A percentile compares a stretch with the other conserved stretches of the same genome.
phyloP scores from a whole-genome alignment of 768 basidiomycete genomes.

The Pleurotus giganteus region DNA sequence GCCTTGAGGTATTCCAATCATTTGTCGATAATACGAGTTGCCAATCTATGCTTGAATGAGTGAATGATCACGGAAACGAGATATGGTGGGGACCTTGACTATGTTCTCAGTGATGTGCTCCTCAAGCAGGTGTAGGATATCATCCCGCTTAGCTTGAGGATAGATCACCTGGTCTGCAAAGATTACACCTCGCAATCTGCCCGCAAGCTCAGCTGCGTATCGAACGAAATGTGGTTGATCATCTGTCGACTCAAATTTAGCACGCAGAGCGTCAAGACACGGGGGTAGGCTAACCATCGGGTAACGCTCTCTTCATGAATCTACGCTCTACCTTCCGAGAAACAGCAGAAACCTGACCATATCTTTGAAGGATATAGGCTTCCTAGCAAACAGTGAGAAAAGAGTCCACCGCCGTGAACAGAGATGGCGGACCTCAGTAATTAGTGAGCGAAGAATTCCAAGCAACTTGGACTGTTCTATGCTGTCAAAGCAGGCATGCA shows the following conservation, averaged over 20 bases:
- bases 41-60: slow-evolving; percentile 79
- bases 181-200: slow-evolving; percentile 66
- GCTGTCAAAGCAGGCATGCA: slow-evolving; percentile 94
- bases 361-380: slow-evolving; percentile 65
- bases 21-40: slow-evolving; percentile 76
- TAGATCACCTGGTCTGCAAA: slow-evolving; percentile 82
- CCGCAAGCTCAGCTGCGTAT: slow-evolving; percentile 67
- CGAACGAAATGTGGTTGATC: slow-evolving; percentile 74
- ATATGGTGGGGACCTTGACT: slow-evolving; percentile 60
- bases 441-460: slow-evolving; percentile 65
- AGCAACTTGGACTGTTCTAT: slow-evolving; percentile 88
- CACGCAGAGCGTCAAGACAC: background rate
- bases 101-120: slow-evolving; percentile 93
- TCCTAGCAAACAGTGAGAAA: slow-evolving; percentile 43
- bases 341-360: slow-evolving; percentile 60
- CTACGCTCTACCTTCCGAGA: slow-evolving; percentile 55
- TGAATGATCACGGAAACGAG: background rate
- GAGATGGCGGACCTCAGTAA: slow-evolving; percentile 57
- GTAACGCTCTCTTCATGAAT: slow-evolving; percentile 60
- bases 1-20: slow-evolving; percentile 96
- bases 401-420: background rate
- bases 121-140: slow-evolving; percentile 71
- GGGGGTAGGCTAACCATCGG: slow-evolving; percentile 48
- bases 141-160: slow-evolving; percentile 46
- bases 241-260: slow-evolving; percentile 40